Conservation (phyloP, 306 rosid genomes). For the Potentilla sterilis region DNA sequence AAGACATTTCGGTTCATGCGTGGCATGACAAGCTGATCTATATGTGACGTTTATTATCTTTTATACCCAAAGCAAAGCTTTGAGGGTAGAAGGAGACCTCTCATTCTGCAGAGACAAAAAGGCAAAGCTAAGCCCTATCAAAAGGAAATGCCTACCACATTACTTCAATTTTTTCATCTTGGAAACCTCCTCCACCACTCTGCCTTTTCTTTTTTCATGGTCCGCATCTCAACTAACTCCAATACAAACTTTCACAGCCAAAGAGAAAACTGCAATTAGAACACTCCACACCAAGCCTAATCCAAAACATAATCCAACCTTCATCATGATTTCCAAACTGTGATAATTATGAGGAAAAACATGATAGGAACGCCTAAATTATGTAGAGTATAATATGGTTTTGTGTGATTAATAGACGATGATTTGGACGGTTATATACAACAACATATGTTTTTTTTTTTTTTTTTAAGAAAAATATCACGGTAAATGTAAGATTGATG, state of each 20-base stretch:
- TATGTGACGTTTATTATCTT: background rate
- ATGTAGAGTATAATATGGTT: background rate
- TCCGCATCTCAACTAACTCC: constrained; percentile 26
- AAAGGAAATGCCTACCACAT: background rate
- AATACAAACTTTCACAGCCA: constrained; percentile 20
- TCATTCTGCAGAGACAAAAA: constrained; percentile 18
- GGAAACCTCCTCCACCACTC: constrained; percentile 26
- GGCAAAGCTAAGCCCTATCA: constrained; percentile 12
- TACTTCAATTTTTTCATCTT: constrained; percentile 15
- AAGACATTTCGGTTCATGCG: constrained; percentile 9
- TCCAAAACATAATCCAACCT: constrained; percentile 23
- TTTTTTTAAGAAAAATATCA: no score
- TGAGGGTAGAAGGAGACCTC: background rate
- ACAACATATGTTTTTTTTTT: no score
- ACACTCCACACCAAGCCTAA: constrained; percentile 6
- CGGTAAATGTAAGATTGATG: background rate
- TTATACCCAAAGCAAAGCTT: constrained; percentile 2
- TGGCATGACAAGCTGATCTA: constrained; percentile 7
- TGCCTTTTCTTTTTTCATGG: constrained; percentile 16
- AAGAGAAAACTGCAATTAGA: background rate
- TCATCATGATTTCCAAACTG: constrained; percentile 17
- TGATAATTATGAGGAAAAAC: constrained; percentile 1
- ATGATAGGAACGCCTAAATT: background rate
- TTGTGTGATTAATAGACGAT: background rate
- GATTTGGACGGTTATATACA: background rate